A percentile compares a stretch with the other conserved stretches of the same genome.
Evolutionary conservation across 495 filamentous ascomycete genomes (phyloP).

Genomic region (Lentithecium fluviatile): DNA sequence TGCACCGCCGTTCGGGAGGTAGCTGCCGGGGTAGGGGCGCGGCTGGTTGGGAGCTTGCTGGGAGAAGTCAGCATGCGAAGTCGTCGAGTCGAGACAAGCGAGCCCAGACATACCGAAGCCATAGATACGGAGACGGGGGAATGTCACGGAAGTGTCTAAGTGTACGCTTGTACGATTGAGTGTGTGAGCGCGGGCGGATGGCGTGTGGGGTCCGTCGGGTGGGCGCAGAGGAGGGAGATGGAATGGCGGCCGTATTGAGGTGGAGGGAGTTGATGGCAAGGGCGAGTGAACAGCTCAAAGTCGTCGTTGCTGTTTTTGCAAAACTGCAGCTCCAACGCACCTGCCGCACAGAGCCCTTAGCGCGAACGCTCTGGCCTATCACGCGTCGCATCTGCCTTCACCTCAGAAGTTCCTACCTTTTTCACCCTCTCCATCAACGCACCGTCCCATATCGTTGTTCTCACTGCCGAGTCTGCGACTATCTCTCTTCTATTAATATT

Average conservation of each 20-base stretch:
- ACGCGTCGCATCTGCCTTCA: neutral
- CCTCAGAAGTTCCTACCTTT: neutral
- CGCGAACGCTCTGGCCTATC: slow-evolving; percentile 5
- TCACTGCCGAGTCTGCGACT: too few relatives aligned
- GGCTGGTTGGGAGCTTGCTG: slow-evolving; percentile 46
- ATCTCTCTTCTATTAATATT: too few relatives aligned
- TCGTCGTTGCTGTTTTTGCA: slow-evolving; percentile 13
- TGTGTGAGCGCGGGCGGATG: neutral
- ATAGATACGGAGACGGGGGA: slow-evolving; percentile 39
- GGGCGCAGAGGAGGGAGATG: neutral
- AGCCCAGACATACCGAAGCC: slow-evolving; percentile 46
- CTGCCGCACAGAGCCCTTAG: slow-evolving; percentile 11
- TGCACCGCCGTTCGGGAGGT: slow-evolving; percentile 44
- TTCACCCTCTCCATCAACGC: too few relatives aligned
- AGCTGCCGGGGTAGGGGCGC: slow-evolving; percentile 41
- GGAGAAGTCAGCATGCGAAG: slow-evolving; percentile 18
- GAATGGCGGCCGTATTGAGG: neutral
- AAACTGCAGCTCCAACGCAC: slow-evolving; percentile 9
- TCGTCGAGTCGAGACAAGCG: neutral
- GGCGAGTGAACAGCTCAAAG: slow-evolving; percentile 1
- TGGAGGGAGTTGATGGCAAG: slow-evolving; percentile 3
- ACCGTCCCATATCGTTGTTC: too few relatives aligned
- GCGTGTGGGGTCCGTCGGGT: neutral
- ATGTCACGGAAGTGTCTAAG: slow-evolving; percentile 10
- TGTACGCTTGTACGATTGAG: neutral